Conservation (phyloP, 208 protist genomes). For the Trypanosoma rangeli region DNA sequence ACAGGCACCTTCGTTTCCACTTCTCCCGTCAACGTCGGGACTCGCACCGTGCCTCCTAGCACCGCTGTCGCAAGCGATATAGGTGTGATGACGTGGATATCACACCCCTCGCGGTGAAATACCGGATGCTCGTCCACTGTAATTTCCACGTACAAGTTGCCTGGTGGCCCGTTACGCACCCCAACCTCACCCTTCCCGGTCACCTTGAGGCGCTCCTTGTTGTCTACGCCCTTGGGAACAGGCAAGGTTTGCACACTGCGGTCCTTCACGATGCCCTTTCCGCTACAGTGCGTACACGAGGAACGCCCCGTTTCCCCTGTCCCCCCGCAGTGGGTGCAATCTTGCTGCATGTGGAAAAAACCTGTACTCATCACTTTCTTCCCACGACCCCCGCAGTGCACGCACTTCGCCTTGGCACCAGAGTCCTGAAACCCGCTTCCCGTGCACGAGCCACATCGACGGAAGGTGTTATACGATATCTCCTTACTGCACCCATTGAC, state of each 20-base stretch:
- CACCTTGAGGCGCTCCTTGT: conserved; percentile 88
- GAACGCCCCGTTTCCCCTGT: conserved; percentile 78
- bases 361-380: conserved; percentile 92
- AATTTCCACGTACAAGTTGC: conserved; percentile 90
- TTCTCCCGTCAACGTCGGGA: conserved; percentile 80
- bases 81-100: conserved; percentile 84
- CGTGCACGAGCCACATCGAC: conserved; percentile 76
- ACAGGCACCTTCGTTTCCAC: conserved; percentile 85
- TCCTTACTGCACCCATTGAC: conserved; percentile 88
- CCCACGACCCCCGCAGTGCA: conserved; percentile 81
- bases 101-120: conserved; percentile 84
- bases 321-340: conserved; percentile 88
- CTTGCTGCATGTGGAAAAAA: conserved; percentile 92
- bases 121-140: conserved; percentile 84
- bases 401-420: conserved; percentile 72
- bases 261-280: conserved; percentile 89
- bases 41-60: conserved; percentile 73
- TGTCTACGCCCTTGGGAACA: conserved; percentile 88
- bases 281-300: conserved; percentile 82
- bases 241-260: conserved; percentile 85
- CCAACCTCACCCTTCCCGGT: conserved; percentile 86
- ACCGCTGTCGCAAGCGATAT: conserved; percentile 77
- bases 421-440: conserved; percentile 85
- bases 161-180: conserved; percentile 84
- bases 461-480: conserved; percentile 90